A percentile compares a stretch with the other conserved stretches of the same genome.
Evolutionary conservation across 2,329 filamentous ascomycete species (phyloP).

Genomic region (Nemania diffusa): DNA sequence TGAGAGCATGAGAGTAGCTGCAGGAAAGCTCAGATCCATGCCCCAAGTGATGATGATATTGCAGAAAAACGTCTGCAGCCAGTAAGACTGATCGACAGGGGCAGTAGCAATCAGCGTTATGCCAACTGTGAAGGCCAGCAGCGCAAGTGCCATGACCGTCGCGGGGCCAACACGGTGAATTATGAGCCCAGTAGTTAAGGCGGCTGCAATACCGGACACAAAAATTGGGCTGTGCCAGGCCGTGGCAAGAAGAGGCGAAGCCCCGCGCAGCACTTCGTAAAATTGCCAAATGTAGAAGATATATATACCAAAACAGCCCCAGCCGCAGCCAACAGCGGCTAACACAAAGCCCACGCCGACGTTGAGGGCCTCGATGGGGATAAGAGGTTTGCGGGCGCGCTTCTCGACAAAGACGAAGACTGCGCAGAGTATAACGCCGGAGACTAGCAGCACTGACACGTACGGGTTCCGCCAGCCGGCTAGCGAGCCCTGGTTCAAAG

Average conservation of each 20-base stretch:
- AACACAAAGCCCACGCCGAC: constrained; percentile 61
- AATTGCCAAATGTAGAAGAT: constrained; percentile 58
- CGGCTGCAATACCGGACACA: constrained; percentile 52
- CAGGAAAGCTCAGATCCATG: constrained; percentile 67
- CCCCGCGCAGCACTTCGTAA: constrained; percentile 53
- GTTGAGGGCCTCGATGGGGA: constrained; percentile 62
- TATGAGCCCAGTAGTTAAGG: constrained; percentile 44
- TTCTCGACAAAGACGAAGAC: constrained; percentile 64
- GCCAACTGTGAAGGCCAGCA: constrained; percentile 48
- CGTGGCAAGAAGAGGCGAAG: constrained; percentile 52
- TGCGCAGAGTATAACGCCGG: constrained; percentile 61
- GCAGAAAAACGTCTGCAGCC: constrained; percentile 63
- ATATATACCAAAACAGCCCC: constrained; percentile 58
- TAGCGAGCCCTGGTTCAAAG: constrained; percentile 67
- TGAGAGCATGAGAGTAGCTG: constrained; percentile 62
- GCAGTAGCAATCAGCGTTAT: constrained; percentile 49
- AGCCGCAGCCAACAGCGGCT: constrained; percentile 59
- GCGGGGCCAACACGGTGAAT: constrained; percentile 48
- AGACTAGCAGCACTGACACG: constrained; percentile 60
- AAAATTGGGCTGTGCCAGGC: constrained; percentile 54
- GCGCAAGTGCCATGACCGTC: constrained; percentile 47
- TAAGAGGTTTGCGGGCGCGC: constrained; percentile 59
- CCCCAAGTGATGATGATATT: constrained; percentile 61
- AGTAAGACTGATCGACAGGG: constrained; percentile 63
- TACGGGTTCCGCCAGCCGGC: constrained; percentile 65